Percentiles rank a stretch among this genome's conserved stretches.
Evolutionary conservation across 371 early-diverging fungal genomes (phyloP).

Genomic region (Mortierella sp.): DNA sequence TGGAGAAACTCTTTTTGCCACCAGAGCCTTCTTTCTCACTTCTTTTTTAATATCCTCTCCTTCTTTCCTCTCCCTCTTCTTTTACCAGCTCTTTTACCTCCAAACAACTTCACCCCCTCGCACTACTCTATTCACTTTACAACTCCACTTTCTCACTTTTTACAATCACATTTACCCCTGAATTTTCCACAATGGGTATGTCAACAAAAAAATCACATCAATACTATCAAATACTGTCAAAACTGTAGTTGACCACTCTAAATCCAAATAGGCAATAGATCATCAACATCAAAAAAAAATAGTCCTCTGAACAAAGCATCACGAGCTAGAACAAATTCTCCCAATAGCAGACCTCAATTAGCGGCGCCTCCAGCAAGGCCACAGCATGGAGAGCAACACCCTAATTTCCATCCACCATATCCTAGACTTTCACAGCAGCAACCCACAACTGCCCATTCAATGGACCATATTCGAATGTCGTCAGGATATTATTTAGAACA

Average conservation of each 20-base stretch:
- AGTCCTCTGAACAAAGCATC: too few relatives aligned
- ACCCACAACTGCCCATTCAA: not conserved
- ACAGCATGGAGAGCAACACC: not conserved
- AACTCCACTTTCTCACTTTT: not conserved
- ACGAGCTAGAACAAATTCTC: too few relatives aligned
- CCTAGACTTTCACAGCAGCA: not conserved
- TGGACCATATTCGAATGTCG: slow-evolving; percentile 5
- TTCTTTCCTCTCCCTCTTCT: not conserved
- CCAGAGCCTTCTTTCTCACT: not conserved
- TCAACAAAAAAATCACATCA: not conserved
- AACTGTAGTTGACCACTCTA: not conserved
- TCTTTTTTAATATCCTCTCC: not conserved
- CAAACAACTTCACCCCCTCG: not conserved
- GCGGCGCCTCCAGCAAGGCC: not conserved
- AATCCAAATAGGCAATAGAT: not conserved
- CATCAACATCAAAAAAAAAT: not conserved
- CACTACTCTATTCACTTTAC: not conserved
- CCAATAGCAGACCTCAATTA: not conserved
- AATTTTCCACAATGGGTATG: not conserved
- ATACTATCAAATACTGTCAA: too few relatives aligned
- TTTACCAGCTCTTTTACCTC: not conserved
- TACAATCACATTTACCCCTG: too few relatives aligned
- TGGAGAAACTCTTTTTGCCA: not conserved
- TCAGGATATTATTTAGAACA: slow-evolving; percentile 3
- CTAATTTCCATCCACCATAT: slow-evolving; percentile 11